Conservation (phyloP, 331 rosid species). For the Prunus yedoensis region DNA sequence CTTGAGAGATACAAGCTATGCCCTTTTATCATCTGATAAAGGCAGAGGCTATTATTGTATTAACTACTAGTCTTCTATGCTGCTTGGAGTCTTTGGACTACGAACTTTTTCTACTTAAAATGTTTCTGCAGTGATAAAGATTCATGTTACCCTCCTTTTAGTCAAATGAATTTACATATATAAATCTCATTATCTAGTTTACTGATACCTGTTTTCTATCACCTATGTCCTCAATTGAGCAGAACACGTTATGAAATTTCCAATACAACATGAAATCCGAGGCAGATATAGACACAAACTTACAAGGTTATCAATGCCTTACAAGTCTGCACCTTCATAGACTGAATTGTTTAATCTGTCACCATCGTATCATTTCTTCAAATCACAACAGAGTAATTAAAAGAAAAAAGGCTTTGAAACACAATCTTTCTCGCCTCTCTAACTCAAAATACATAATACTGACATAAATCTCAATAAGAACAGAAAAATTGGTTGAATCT, state of each 20-base stretch:
- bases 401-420: slow-evolving; percentile 13
- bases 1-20: not conserved
- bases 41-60: slow-evolving; percentile 8
- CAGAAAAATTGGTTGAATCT: slow-evolving; percentile 37
- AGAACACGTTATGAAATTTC: not conserved
- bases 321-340: not conserved
- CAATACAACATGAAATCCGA: not conserved
- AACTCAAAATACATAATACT: slow-evolving; percentile 13
- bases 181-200: not conserved
- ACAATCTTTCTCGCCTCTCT: slow-evolving; percentile 10
- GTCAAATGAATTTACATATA: not conserved
- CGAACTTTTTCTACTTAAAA: not conserved
- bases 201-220: not conserved
- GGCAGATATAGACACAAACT: not conserved
- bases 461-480: slow-evolving; percentile 16
- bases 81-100: not conserved
- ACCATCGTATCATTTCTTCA: slow-evolving; percentile 18
- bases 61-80: not conserved
- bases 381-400: slow-evolving; percentile 7
- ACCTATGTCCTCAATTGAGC: not conserved
- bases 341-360: not conserved
- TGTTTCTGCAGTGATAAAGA: not conserved
- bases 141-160: not conserved
- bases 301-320: not conserved
- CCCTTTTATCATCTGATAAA: slow-evolving; percentile 18